Evolutionary conservation across 1,284 basidiomycete genomes (phyloP).

Genomic region (Ceratobasidium papillatum): DNA sequence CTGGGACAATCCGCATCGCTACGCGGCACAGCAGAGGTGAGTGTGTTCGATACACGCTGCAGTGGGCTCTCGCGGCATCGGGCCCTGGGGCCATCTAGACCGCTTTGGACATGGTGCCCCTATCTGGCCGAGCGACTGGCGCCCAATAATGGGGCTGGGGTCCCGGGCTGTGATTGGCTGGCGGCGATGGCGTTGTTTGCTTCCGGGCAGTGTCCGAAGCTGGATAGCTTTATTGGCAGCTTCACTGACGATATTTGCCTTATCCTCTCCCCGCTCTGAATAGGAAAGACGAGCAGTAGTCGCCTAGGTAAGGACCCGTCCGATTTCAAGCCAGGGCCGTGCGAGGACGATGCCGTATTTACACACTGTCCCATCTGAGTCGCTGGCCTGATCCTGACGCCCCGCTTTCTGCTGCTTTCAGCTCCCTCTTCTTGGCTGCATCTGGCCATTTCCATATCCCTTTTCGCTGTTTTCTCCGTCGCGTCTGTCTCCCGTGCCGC

Average conservation of each 20-base stretch:
- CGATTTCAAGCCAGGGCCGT: neutral
- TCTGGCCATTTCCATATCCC: constrained; percentile 37
- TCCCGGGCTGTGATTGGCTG: neutral
- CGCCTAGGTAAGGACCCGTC: constrained; percentile 7
- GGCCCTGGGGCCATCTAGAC: constrained; percentile 30
- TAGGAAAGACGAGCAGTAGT: constrained; percentile 29
- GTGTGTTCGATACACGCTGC: constrained; percentile 19
- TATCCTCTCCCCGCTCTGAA: constrained; percentile 38
- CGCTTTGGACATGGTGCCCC: constrained; percentile 36
- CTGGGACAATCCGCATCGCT: no score
- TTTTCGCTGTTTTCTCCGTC: constrained; percentile 14
- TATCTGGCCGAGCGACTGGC: constrained; percentile 30
- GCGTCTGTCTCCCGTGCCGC: neutral
- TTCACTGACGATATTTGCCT: constrained; percentile 26
- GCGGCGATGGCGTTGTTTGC: constrained; percentile 17
- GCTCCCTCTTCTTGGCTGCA: constrained; percentile 28
- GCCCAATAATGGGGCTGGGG: constrained; percentile 19
- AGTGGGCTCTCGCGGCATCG: no score
- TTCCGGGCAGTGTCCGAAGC: constrained; percentile 35
- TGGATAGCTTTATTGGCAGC: constrained; percentile 33
- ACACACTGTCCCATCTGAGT: neutral
- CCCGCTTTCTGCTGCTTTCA: constrained; percentile 25
- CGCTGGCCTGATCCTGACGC: constrained; percentile 6
- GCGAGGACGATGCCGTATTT: constrained; percentile 34
- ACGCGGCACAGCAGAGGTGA: constrained; percentile 16